Evolutionary conservation across 768 basidiomycete genomes (phyloP).

Genomic region (Sporobolomyces roseus): DNA sequence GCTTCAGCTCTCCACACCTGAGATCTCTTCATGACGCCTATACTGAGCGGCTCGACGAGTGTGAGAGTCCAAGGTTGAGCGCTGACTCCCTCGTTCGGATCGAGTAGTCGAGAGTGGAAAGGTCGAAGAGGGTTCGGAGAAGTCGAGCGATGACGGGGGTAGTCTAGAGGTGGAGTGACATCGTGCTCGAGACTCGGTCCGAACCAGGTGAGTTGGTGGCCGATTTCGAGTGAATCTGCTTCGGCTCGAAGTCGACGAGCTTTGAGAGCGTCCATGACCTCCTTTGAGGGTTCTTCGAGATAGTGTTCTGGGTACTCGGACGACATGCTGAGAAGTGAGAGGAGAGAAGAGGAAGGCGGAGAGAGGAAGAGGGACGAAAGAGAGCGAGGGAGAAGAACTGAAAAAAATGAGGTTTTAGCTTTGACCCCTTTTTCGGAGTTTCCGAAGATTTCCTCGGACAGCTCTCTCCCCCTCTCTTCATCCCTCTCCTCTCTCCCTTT

Average conservation of each 20-base stretch:
- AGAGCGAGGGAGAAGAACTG: no score
- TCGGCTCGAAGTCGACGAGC: not conserved
- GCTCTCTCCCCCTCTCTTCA: no score
- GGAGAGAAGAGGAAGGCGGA: not conserved
- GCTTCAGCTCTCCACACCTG: constrained; percentile 20
- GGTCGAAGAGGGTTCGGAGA: constrained; percentile 12
- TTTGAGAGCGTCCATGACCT: no score
- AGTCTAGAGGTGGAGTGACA: not conserved
- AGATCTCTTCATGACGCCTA: not conserved
- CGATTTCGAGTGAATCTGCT: constrained; percentile 2
- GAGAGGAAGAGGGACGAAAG: not conserved
- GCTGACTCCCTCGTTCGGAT: not conserved
- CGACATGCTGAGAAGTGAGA: not conserved
- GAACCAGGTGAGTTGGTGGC: not conserved
- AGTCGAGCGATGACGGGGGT: not conserved
- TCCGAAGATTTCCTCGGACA: no score
- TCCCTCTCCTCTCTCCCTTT: no score
- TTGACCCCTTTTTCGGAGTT: not conserved
- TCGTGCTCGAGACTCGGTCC: not conserved
- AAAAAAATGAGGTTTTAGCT: not conserved
- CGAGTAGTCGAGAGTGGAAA: not conserved
- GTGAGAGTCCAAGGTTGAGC: constrained; percentile 8
- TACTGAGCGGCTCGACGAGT: constrained; percentile 3
- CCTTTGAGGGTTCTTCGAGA: not conserved
- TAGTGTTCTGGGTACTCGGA: not conserved